Percentiles rank a stretch among this genome's conserved stretches.
Evolutionary conservation across 1,139 yeast genomes (phyloP).

Genomic region (Suhomyces taliae): DNA sequence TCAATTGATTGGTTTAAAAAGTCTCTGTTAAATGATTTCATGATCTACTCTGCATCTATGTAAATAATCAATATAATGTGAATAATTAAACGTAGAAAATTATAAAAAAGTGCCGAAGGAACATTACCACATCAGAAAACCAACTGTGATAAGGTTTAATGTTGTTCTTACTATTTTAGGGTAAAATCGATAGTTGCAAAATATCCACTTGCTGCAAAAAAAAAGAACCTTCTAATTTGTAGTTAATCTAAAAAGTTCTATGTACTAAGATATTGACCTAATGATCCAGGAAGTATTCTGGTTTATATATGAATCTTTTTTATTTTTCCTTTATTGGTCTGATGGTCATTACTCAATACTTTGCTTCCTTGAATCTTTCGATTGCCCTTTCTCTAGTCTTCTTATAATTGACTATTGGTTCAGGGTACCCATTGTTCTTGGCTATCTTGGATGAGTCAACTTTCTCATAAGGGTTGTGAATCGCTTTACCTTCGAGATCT

Average conservation of each 20-base stretch:
- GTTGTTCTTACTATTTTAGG: no score
- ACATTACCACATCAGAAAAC: no score
- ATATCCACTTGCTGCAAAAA: no score
- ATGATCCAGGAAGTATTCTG: background rate
- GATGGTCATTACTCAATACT: slow-evolving; percentile 18
- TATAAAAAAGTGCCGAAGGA: no score
- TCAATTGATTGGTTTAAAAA: no score
- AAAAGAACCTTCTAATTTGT: no score
- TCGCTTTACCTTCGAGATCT: slow-evolving; percentile 25
- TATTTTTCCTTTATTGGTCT: background rate
- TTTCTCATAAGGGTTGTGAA: slow-evolving; percentile 40
- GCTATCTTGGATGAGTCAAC: slow-evolving; percentile 15
- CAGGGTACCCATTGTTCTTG: slow-evolving; percentile 36
- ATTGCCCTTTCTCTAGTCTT: slow-evolving; percentile 38
- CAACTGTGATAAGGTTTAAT: no score
- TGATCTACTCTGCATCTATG: background rate
- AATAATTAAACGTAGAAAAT: background rate
- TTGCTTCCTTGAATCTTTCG: slow-evolving; percentile 36
- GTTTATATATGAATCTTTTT: no score
- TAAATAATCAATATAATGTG: background rate
- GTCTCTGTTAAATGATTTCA: background rate
- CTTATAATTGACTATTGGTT: slow-evolving; percentile 42
- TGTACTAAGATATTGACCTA: no score
- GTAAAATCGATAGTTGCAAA: no score
- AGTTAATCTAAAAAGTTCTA: no score